These are phyloP conservation scores for Xylariales sp. DNA, from an alignment of 2,329 filamentous ascomycete genomes.

Conservation along the genomic window DNA sequence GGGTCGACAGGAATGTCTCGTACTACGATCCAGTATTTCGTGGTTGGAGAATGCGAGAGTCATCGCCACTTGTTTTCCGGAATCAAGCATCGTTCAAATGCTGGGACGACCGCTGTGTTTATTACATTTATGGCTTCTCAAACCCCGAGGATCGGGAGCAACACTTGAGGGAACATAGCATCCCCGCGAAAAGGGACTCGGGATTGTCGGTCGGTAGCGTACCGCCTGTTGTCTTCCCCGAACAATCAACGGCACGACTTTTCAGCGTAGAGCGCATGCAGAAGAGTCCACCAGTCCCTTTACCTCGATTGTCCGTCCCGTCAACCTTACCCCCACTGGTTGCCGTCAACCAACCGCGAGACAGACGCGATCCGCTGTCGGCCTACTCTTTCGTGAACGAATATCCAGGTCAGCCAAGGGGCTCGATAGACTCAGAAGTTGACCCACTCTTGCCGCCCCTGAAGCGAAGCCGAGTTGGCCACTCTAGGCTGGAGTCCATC, in stretches of 20 bases:
- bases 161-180: slow-evolving; percentile 43
- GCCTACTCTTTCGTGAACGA: slow-evolving; percentile 37
- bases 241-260: slow-evolving; percentile 25
- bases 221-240: slow-evolving; percentile 30
- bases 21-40: slow-evolving; percentile 44
- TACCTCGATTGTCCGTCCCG: slow-evolving; percentile 33
- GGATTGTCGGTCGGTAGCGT: slow-evolving; percentile 36
- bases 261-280: slow-evolving; percentile 29
- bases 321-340: slow-evolving; percentile 31
- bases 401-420: slow-evolving; percentile 30
- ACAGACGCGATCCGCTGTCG: slow-evolving; percentile 36
- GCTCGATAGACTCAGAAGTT: slow-evolving; percentile 41
- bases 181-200: slow-evolving; percentile 39
- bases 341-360: slow-evolving; percentile 28
- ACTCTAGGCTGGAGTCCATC: slow-evolving; percentile 52
- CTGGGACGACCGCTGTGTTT: slow-evolving; percentile 48
- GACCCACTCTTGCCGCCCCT: slow-evolving; percentile 51
- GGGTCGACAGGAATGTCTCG: slow-evolving; percentile 49
- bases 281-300: slow-evolving; percentile 34
- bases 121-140: slow-evolving; percentile 55
- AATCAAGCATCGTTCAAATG: slow-evolving; percentile 46
- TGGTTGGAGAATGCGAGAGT: slow-evolving; percentile 33
- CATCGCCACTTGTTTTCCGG: slow-evolving; percentile 30
- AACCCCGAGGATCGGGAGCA: slow-evolving; percentile 46
- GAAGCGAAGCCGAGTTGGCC: slow-evolving; percentile 48